These are phyloP conservation scores for Sedum album DNA, from an alignment of 164 flowering plant species.

Conservation along the genomic window DNA sequence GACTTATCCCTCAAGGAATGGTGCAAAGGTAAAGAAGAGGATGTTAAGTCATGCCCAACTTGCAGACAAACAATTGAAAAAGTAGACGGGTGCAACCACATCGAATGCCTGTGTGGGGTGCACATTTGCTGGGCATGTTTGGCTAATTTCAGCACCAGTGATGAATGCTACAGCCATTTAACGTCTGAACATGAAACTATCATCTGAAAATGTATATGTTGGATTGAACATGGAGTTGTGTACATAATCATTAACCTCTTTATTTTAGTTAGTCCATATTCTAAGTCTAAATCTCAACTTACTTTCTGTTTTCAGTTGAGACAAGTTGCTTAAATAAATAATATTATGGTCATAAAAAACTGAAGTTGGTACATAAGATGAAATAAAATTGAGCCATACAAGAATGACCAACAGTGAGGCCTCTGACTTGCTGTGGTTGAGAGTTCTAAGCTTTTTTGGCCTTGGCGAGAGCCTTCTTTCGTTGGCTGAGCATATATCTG, in stretches of 20 bases:
- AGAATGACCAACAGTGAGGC: too few relatives aligned
- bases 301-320: too few relatives aligned
- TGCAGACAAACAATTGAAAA: constrained; percentile 80
- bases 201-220: constrained; percentile 13
- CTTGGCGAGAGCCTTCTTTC: too few relatives aligned
- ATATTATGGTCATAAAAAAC: too few relatives aligned
- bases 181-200: constrained; percentile 48
- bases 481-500: too few relatives aligned
- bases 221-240: neutral
- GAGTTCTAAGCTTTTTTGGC: too few relatives aligned
- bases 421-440: too few relatives aligned
- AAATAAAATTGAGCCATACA: too few relatives aligned
- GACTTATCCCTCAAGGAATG: constrained; percentile 71
- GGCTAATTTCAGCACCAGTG: constrained; percentile 36
- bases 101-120: constrained; percentile 71
- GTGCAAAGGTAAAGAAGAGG: constrained; percentile 68
- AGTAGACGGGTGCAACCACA: constrained; percentile 87
- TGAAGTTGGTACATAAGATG: too few relatives aligned
- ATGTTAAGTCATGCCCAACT: constrained; percentile 67
- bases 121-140: constrained; percentile 95
- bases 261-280: too few relatives aligned
- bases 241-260: neutral
- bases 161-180: constrained; percentile 72
- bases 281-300: too few relatives aligned
- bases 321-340: too few relatives aligned